Percentiles rank a stretch among this genome's conserved stretches.
Evolutionary conservation across 495 filamentous ascomycete species (phyloP).

Genomic region (Podospora appendiculata): DNA sequence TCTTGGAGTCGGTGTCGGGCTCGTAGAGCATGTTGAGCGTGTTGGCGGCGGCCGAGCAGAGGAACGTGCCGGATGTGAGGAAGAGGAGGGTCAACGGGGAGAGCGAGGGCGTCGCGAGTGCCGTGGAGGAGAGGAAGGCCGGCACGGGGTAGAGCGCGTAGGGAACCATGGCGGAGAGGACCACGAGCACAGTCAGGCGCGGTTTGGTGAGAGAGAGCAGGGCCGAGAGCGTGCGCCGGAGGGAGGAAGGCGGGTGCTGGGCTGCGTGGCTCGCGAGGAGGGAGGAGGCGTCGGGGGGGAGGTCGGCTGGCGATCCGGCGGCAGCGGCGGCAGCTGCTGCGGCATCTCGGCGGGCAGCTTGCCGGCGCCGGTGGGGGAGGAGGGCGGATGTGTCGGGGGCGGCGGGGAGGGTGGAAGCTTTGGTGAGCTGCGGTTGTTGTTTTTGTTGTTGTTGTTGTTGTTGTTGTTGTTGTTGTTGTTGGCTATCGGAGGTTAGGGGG

Average conservation of each 20-base stretch:
- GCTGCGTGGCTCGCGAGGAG: slow-evolving; percentile 67
- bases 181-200: slow-evolving; percentile 82
- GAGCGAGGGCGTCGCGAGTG: slow-evolving; percentile 64
- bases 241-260: slow-evolving; percentile 54
- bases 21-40: slow-evolving; percentile 97
- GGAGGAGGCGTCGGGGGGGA: slow-evolving; percentile 80
- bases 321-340: slow-evolving; percentile 1
- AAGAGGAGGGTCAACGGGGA: slow-evolving; percentile 86
- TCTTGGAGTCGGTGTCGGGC: slow-evolving; percentile 79
- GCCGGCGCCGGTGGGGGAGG: slow-evolving; percentile 36
- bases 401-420: neutral
- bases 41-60: slow-evolving; percentile 81
- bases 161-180: slow-evolving; percentile 83
- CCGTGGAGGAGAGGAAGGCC: slow-evolving; percentile 60
- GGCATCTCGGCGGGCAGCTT: slow-evolving; percentile 24
- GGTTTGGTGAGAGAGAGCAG: slow-evolving; percentile 92
- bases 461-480: neutral
- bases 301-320: slow-evolving; percentile 8
- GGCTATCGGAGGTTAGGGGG: neutral
- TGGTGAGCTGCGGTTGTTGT: too few relatives aligned
- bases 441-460: neutral
- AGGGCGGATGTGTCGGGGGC: slow-evolving; percentile 4
- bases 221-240: slow-evolving; percentile 71
- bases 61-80: slow-evolving; percentile 80
- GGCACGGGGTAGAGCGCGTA: slow-evolving; percentile 91